These are phyloP conservation scores for Venustampulla echinocandica DNA, from an alignment of 495 filamentous ascomycete species.

Conservation along the genomic window DNA sequence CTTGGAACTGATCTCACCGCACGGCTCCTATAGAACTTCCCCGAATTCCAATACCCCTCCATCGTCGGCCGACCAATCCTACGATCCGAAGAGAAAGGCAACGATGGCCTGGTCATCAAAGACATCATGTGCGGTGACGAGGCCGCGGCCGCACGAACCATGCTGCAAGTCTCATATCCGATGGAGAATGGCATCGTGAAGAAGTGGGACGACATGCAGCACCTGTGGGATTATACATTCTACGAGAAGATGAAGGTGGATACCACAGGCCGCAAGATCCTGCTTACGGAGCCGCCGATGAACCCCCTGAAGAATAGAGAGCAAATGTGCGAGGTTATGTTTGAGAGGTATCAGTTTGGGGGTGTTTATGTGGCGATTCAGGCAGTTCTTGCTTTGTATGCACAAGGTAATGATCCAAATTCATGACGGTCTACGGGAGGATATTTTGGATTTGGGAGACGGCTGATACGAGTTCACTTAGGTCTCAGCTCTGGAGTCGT, in stretches of 20 bases:
- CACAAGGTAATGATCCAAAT: slow-evolving; percentile 60
- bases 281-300: slow-evolving; percentile 96
- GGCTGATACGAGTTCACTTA: slow-evolving; percentile 17
- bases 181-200: slow-evolving; percentile 99
- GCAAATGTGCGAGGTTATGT: slow-evolving; percentile 98
- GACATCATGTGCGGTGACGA: slow-evolving; percentile 99
- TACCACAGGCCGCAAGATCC: slow-evolving; percentile 86
- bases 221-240: slow-evolving; percentile 99
- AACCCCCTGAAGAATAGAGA: slow-evolving; percentile 94
- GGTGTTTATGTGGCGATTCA: slow-evolving; percentile 99
- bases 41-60: slow-evolving; percentile 95
- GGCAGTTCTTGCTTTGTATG: slow-evolving; percentile 93
- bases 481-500: slow-evolving; percentile 85
- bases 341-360: slow-evolving; percentile 91
- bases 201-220: slow-evolving; percentile 99
- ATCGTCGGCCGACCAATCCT: slow-evolving; percentile 98
- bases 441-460: neutral
- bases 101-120: slow-evolving; percentile 64
- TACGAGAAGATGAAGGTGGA: slow-evolving; percentile 92
- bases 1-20: slow-evolving; percentile 5
- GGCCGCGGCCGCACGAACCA: slow-evolving; percentile 85
- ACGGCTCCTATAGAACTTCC: slow-evolving; percentile 74
- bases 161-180: slow-evolving; percentile 96
- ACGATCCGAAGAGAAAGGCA: slow-evolving; percentile 75
- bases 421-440: too few species aligned